Evolutionary conservation across 192 early-diverging fungal species (phyloP).

Genomic region (Podila epigama): DNA sequence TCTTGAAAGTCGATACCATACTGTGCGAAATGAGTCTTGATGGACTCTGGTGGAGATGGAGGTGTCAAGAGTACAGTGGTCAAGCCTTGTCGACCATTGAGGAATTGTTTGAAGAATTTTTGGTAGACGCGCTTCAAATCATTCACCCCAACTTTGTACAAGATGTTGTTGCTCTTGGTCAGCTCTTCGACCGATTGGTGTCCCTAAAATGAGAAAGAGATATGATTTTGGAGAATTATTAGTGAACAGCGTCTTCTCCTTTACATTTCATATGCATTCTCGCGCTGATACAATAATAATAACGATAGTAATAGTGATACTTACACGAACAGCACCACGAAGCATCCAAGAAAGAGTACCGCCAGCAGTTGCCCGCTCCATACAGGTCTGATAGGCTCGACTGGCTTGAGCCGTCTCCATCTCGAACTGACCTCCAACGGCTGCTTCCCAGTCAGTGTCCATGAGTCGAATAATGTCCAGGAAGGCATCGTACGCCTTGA

Average conservation of each 20-base stretch:
- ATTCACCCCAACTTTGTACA: conserved; percentile 56
- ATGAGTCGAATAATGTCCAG: conserved; percentile 43
- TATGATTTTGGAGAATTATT: neutral
- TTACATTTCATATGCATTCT: too few species aligned
- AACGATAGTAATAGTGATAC: neutral
- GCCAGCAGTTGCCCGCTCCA: conserved; percentile 43
- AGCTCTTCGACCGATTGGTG: conserved; percentile 62
- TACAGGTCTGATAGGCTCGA: conserved; percentile 45
- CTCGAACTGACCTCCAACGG: conserved; percentile 37
- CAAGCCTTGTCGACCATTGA: conserved; percentile 49
- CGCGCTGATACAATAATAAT: too few species aligned
- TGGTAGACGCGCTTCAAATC: conserved; percentile 65
- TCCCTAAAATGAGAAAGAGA: conserved; percentile 46
- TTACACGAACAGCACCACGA: conserved; percentile 38
- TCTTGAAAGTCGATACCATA: conserved; percentile 45
- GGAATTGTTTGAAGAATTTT: conserved; percentile 66
- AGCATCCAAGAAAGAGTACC: conserved; percentile 42
- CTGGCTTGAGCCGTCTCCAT: conserved; percentile 44
- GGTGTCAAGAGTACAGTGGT: conserved; percentile 45
- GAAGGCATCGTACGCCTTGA: conserved; percentile 49
- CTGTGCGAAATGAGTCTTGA: conserved; percentile 45
- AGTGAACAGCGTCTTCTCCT: too few species aligned
- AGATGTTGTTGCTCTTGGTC: conserved; percentile 35
- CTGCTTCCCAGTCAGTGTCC: conserved; percentile 40
- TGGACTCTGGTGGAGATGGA: conserved; percentile 40